Evolutionary conservation across 345 rosid genomes (phyloP).

Genomic region (Lepidium africanum): DNA sequence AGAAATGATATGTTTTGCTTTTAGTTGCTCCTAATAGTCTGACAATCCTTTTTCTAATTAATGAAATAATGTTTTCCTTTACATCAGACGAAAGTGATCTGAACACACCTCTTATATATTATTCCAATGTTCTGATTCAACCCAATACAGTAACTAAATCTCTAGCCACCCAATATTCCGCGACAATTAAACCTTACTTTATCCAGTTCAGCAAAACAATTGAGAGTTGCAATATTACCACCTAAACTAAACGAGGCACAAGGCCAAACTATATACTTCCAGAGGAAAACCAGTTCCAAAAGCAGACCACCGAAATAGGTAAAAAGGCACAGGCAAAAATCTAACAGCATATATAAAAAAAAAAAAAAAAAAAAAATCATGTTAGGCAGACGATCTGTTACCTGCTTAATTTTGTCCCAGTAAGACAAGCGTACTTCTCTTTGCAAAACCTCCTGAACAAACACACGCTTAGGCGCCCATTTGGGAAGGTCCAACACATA

Average conservation of each 20-base stretch:
- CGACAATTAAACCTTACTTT: background rate
- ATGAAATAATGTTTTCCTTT: background rate
- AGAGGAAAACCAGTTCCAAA: background rate
- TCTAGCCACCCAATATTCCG: background rate
- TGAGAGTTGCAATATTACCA: background rate
- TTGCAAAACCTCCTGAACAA: conserved; percentile 97
- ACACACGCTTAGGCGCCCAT: conserved; percentile 98
- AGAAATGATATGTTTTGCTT: background rate
- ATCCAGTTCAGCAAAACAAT: background rate
- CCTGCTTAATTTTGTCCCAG: conserved; percentile 99
- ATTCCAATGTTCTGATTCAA: background rate
- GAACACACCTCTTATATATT: background rate
- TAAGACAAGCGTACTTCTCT: conserved; percentile 96
- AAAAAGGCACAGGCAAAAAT: background rate
- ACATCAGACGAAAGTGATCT: background rate
- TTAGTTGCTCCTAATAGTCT: background rate
- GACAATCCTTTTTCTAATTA: background rate
- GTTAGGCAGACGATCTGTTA: conserved; percentile 18
- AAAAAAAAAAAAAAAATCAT: background rate
- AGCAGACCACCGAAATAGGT: background rate
- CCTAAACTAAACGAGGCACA: background rate
- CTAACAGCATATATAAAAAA: background rate
- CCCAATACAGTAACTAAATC: background rate
- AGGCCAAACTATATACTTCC: background rate
- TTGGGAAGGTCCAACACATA: conserved; percentile 89